Percentiles rank a stretch among this genome's conserved stretches.
Conservation (phyloP, 2,329 filamentous ascomycete species). For the Colletotrichum aenigma region DNA sequence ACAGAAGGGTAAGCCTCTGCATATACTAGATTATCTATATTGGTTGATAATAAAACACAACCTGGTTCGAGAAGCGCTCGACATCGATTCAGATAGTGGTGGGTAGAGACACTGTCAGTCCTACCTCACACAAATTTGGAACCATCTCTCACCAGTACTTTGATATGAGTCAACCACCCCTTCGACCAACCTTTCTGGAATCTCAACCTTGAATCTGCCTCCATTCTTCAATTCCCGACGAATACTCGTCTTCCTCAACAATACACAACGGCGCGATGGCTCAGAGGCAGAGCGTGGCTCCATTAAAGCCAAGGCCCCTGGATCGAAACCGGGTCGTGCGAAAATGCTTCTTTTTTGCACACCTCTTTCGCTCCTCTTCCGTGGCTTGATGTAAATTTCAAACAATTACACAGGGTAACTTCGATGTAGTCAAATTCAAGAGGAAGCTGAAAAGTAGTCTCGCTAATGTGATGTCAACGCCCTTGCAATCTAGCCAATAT, state of each 20-base stretch:
- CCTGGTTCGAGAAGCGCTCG: background rate
- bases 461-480: background rate
- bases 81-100: background rate
- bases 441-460: background rate
- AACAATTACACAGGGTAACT: rapidly evolving
- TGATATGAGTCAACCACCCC: background rate
- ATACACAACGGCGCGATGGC: background rate
- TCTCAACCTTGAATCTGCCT: background rate
- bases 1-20: no score
- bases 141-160: no score
- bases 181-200: background rate
- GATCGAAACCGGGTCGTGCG: background rate
- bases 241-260: background rate
- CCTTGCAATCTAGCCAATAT: background rate
- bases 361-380: background rate
- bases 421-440: background rate
- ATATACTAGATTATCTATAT: no score
- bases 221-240: background rate
- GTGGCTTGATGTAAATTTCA: background rate
- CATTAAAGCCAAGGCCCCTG: background rate
- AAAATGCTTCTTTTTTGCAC: background rate
- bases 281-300: background rate
- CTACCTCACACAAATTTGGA: no score
- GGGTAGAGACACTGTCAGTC: background rate
- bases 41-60: no score